Evolutionary conservation across 768 basidiomycete species (phyloP), one percentile per base, ranked within the genome.

Genomic region (Auricularia heimuer): DNA sequence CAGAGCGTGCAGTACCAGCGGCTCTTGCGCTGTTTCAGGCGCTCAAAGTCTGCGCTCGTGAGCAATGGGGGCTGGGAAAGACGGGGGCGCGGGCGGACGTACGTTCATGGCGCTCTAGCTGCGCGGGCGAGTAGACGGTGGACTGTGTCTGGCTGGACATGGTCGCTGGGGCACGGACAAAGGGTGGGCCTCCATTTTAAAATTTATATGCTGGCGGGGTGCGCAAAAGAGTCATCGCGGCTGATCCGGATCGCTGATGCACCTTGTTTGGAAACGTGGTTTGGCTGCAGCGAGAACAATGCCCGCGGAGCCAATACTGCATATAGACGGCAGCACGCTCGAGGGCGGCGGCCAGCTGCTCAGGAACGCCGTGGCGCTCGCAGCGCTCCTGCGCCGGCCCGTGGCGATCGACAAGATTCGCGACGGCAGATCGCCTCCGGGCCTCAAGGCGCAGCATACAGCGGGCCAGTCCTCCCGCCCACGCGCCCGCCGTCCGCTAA

Each of bases 311-410:
- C 11, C 21, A 18, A 51, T 18, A 34, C 60, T 61, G 33, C 60
- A 62, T n/a, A 65, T 81, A 24, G 80, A 81, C 64, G 81, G 81
- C 39, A 76, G 79, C 65, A 75, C 75, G 60, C 73, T 81, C 34
- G 81, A 82, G 69, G 81, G 81, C 24, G 89, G 90, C 1, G 89
- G 90, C 0, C 89, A 91, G 69, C 82, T 91, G 45, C 75, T 92
- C 34, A 83, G 90, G 61, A 90, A 89, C 68, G 77, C 86, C 0
- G 78, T 88, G 39, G 78, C 87, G 1, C 75, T 90, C 42, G 83
- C 90, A n/a, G 82, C 84, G 8, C 76, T 91, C 18, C 77, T 90
- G 16, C 75, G 75, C n/a, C 85, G 80, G 65, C 83, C 86, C 1
- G 76, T 90, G 34, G 75, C 77, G 3, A 83, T 91, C 60, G 72